A percentile compares a stretch with the other conserved stretches of the same genome.
phyloP scores from a whole-genome alignment of 768 basidiomycete species.

The Trametes sanguinea region DNA sequence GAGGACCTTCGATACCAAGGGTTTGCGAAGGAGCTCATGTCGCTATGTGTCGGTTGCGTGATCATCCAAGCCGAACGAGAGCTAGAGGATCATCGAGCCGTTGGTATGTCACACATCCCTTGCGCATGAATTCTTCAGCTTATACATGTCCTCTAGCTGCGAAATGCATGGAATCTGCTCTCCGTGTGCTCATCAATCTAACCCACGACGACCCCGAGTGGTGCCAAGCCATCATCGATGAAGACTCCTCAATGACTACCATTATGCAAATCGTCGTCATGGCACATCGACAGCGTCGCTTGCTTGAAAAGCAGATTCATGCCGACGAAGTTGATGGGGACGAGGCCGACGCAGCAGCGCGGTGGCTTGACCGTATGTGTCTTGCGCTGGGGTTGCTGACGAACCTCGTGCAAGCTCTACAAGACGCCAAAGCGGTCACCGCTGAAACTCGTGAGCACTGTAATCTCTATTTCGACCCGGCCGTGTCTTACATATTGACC shows the following conservation, averaged over 20 bases:
- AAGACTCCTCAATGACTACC: conserved; percentile 48
- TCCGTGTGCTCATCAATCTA: conserved; percentile 71
- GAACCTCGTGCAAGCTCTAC: conserved; percentile 68
- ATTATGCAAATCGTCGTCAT: conserved; percentile 49
- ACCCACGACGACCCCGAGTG: conserved; percentile 64
- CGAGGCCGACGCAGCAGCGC: conserved; percentile 35
- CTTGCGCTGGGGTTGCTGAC: conserved; percentile 75
- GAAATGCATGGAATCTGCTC: conserved; percentile 54
- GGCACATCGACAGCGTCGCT: conserved; percentile 34
- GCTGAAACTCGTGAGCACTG: conserved; percentile 53
- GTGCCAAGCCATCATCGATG: conserved; percentile 52
- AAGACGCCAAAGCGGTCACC: conserved; percentile 47
- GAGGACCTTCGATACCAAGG: conserved; percentile 44
- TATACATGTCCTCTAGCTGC: conserved; percentile 32
- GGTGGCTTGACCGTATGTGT: conserved; percentile 69
- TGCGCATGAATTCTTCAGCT: background rate
- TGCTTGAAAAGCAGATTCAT: conserved; percentile 22
- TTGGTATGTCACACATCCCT: conserved; percentile 7
- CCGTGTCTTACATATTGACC: background rate
- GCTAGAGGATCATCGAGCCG: conserved; percentile 10
- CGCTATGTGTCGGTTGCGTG: conserved; percentile 54
- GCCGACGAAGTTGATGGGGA: conserved; percentile 21
- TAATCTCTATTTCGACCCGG: background rate
- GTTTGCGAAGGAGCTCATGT: conserved; percentile 50
- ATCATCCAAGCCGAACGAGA: conserved; percentile 33